Evolutionary conservation across 108 stramenopile species (phyloP), one percentile per base, ranked within the genome.

Genomic region (Mediolabrus comicus): DNA sequence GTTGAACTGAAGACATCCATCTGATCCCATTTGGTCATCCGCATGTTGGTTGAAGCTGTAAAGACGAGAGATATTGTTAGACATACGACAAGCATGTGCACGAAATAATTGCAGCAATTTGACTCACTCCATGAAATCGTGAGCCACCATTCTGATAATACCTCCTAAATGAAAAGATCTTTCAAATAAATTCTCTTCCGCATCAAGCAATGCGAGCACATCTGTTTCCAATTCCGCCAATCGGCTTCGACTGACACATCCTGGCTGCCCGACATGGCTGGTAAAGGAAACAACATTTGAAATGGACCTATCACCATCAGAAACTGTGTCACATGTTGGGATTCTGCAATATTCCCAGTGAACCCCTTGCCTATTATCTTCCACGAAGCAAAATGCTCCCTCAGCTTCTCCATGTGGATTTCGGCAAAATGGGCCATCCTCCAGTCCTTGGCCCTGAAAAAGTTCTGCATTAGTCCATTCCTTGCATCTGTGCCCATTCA

Each of bases 121-220:
- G n/a, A n/a, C n/a, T n/a, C n/a, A n/a, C n/a, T 80, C 79, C 79
- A 80, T 80, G 39, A 80, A 76, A 14, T 80, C 79, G 35, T 80
- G 79, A n/a, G 79, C 79, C 14, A 33, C 68, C 35, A 76, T 16
- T 1, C 79, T 69, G 7, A 80, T 52, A 16, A 80, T 75, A 0
- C 69, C 69, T n/a, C 79, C 79, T 29, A 69, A 63, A 34, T 72
- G 71, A 38, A 4, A 22, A 27, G 29, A 49, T 53, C 30, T 80
- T 57, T 11, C n/a, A 11, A 53, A 80, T 69, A 25, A 30, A 30
- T 73, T 62, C 29, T 74, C 79, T 30, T 14, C 52, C 57, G 64
- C 24, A 62, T 80, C 0, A 12, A 61, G 26, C 43, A 41, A 67
- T 68, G 41, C 9, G 58, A 17, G 16, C 67, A n/a, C n/a, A n/a